These are phyloP conservation scores for Pleurotus sapidus DNA, from an alignment of 768 basidiomycete species.

Conservation along the genomic window DNA sequence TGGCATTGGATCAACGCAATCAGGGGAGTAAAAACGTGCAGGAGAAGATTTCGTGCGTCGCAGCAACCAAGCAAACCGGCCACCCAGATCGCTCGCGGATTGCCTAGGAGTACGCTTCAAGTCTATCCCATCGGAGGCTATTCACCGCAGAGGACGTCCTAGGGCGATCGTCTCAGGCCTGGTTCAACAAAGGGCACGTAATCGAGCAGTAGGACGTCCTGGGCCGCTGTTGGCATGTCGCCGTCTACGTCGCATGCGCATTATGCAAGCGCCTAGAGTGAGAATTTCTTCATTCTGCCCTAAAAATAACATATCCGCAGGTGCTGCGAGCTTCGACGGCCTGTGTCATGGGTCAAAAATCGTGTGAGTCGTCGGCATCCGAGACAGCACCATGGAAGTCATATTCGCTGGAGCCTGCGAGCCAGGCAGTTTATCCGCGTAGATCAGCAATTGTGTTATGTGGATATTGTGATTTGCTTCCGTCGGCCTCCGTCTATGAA, in stretches of 20 bases:
- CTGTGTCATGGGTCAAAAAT: too few species aligned
- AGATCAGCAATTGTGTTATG: not conserved
- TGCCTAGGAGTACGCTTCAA: constrained; percentile 1
- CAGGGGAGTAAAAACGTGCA: constrained; percentile 3
- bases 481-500: not conserved
- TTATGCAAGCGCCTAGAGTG: not conserved
- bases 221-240: not conserved
- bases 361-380: not conserved
- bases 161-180: not conserved
- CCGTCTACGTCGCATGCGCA: constrained; percentile 8
- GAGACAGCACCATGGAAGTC: too few species aligned
- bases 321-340: too few species aligned
- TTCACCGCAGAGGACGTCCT: too few species aligned
- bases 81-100: constrained; percentile 6
- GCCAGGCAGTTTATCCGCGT: not conserved
- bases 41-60: not conserved
- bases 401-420: too few species aligned
- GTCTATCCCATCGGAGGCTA: too few species aligned
- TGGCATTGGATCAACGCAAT: not conserved
- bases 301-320: not conserved
- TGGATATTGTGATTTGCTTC: constrained; percentile 1
- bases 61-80: not conserved
- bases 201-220: not conserved
- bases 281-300: not conserved
- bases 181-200: not conserved